Percentiles rank a stretch among this genome's conserved stretches.
Evolutionary conservation across 257 asterid species (phyloP).

Genomic region (Jasminum sambac): DNA sequence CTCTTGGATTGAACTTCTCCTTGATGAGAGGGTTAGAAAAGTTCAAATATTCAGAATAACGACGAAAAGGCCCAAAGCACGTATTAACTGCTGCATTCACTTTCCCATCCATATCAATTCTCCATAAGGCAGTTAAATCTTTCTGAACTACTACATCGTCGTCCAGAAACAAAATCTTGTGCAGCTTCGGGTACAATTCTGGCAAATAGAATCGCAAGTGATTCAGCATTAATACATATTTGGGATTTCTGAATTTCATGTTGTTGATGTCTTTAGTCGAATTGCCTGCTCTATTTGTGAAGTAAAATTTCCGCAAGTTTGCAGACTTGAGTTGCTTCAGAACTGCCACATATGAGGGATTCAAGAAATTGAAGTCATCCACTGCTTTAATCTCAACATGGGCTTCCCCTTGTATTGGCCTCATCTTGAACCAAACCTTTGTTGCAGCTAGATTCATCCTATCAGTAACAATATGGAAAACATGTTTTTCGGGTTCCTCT

Average conservation of each 20-base stretch:
- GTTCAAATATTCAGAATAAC: conserved; percentile 19
- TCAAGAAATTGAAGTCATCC: conserved; percentile 43
- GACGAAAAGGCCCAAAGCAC: conserved; percentile 18
- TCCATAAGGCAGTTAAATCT: conserved; percentile 21
- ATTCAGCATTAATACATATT: conserved; percentile 17
- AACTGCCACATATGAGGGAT: conserved; percentile 47
- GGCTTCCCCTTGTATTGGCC: conserved; percentile 46
- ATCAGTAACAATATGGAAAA: conserved; percentile 52
- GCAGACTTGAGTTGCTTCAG: conserved; percentile 42
- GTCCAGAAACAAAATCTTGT: conserved; percentile 43
- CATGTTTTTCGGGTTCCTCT: conserved; percentile 52
- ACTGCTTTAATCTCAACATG: conserved; percentile 46
- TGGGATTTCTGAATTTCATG: conserved; percentile 24
- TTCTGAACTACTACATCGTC: conserved; percentile 43
- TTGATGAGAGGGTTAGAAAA: conserved; percentile 22
- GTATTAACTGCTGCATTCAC: conserved; percentile 19
- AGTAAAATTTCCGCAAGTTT: conserved; percentile 39
- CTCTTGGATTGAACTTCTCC: conserved; percentile 25
- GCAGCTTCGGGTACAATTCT: conserved; percentile 20
- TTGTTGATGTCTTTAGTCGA: conserved; percentile 29
- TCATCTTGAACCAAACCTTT: conserved; percentile 59
- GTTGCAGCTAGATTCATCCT: conserved; percentile 51
- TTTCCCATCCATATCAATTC: conserved; percentile 20
- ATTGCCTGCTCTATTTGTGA: conserved; percentile 43
- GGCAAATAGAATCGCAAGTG: conserved; percentile 22